These are phyloP conservation scores for Lactifluus volemus DNA, from an alignment of 768 basidiomycete genomes.

Conservation along the genomic window DNA sequence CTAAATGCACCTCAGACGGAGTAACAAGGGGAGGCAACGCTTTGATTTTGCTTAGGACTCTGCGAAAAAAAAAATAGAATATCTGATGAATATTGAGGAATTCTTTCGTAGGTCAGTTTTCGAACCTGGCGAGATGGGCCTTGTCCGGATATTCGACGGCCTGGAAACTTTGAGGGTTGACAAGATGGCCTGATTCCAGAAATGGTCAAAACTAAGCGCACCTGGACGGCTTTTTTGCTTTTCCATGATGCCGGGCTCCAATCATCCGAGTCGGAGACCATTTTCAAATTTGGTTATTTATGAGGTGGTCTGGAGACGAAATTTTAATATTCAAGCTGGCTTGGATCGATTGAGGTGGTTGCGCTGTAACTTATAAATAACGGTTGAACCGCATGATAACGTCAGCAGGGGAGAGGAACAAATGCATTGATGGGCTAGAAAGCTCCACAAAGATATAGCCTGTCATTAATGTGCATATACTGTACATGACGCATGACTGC, in stretches of 20 bases:
- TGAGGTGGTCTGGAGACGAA: no score
- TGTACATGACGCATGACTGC: no score
- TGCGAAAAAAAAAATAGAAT: constrained; percentile 23
- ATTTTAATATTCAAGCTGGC: background rate
- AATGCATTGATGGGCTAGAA: no score
- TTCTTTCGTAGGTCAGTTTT: background rate
- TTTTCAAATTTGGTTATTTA: background rate
- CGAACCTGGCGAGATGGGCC: constrained; percentile 25
- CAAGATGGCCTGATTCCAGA: background rate
- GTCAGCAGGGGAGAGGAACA: no score
- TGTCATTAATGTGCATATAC: no score
- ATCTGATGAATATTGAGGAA: background rate
- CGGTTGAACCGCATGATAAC: no score
- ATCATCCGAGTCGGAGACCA: background rate
- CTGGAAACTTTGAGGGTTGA: constrained; percentile 12
- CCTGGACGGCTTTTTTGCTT: constrained; percentile 68
- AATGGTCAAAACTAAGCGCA: constrained; percentile 23
- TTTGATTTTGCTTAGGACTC: constrained; percentile 70
- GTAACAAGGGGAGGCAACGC: constrained; percentile 87
- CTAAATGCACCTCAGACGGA: constrained; percentile 67
- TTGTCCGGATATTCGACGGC: constrained; percentile 34
- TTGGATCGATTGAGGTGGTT: no score
- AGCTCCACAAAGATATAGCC: no score
- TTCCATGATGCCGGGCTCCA: constrained; percentile 84
- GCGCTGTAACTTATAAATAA: no score